Conservation (phyloP, 192 early-diverging fungal species). For the Umbelopsis sp. region DNA sequence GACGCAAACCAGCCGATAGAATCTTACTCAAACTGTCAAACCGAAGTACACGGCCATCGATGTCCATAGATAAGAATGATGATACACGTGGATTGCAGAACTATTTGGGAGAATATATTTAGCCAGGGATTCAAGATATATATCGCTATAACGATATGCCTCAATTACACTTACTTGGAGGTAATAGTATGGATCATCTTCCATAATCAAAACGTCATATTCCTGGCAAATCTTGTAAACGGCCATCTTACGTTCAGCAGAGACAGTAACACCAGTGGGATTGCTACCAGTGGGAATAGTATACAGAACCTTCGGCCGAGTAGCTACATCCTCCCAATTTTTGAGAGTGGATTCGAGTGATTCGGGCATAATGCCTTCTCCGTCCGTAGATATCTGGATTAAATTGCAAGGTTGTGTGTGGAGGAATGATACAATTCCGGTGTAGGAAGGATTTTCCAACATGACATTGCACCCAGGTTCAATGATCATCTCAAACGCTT, state of each 20-base stretch:
- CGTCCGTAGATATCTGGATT: constrained; percentile 46
- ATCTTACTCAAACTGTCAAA: constrained; percentile 95
- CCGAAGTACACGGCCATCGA: constrained; percentile 85
- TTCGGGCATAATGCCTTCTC: constrained; percentile 62
- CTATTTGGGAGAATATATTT: background rate
- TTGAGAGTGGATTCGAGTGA: constrained; percentile 52
- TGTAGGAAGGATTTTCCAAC: constrained; percentile 56
- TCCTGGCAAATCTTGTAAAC: constrained; percentile 78
- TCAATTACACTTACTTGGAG: constrained; percentile 76
- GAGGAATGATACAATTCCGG: constrained; percentile 48
- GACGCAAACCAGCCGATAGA: constrained; percentile 81
- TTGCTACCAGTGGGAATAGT: constrained; percentile 88
- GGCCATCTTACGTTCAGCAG: constrained; percentile 70
- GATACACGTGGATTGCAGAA: constrained; percentile 42
- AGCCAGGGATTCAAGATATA: too few species aligned
- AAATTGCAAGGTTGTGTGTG: constrained; percentile 47
- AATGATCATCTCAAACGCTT: constrained; percentile 57
- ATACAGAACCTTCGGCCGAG: constrained; percentile 59
- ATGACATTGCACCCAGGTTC: constrained; percentile 48
- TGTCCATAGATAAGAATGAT: constrained; percentile 89
- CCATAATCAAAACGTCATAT: constrained; percentile 84
- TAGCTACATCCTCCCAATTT: constrained; percentile 42
- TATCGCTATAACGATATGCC: too few species aligned
- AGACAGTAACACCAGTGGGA: constrained; percentile 85
- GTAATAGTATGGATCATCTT: constrained; percentile 97